phyloP scores from a whole-genome alignment of 768 basidiomycete species.

The Lactarius indigo region DNA sequence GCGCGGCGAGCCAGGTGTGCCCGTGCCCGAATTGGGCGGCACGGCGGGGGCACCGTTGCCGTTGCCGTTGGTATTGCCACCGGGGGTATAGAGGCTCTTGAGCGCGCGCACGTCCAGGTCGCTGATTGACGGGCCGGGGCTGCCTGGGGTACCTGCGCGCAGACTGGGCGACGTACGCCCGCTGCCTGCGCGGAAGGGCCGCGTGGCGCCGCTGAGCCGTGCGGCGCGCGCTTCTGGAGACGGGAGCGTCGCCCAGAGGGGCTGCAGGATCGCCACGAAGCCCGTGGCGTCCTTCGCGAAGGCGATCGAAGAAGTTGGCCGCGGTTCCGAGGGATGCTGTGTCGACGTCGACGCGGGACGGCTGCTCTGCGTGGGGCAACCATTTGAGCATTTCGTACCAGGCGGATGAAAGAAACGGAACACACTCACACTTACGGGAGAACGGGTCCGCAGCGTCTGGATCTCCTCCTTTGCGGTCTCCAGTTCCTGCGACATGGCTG shows the following conservation, averaged over 20 bases:
- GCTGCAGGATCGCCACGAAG: slow-evolving; percentile 59
- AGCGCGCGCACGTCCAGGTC: slow-evolving; percentile 86
- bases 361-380: slow-evolving; percentile 15
- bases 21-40: slow-evolving; percentile 7
- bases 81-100: slow-evolving; percentile 68
- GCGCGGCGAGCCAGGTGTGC: slow-evolving; percentile 24
- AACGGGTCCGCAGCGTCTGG: slow-evolving; percentile 26
- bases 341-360: background rate
- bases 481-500: slow-evolving; percentile 26
- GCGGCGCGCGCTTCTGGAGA: slow-evolving; percentile 78
- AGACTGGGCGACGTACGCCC: slow-evolving; percentile 30
- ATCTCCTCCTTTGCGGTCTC: slow-evolving; percentile 28
- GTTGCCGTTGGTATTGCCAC: slow-evolving; percentile 8
- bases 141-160: slow-evolving; percentile 33
- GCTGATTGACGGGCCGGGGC: slow-evolving; percentile 55
- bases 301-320: slow-evolving; percentile 27
- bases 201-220: slow-evolving; percentile 48
- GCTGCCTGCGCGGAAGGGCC: slow-evolving; percentile 42
- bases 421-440: slow-evolving; percentile 41
- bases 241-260: slow-evolving; percentile 80
- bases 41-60: background rate
- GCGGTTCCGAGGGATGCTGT: background rate
- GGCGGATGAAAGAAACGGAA: background rate
- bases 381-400: slow-evolving; percentile 11
- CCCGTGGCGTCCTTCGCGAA: slow-evolving; percentile 47